Base-by-base conservation (phyloP, 164 flowering plant genomes). In the Tetracentron sinense region DNA sequence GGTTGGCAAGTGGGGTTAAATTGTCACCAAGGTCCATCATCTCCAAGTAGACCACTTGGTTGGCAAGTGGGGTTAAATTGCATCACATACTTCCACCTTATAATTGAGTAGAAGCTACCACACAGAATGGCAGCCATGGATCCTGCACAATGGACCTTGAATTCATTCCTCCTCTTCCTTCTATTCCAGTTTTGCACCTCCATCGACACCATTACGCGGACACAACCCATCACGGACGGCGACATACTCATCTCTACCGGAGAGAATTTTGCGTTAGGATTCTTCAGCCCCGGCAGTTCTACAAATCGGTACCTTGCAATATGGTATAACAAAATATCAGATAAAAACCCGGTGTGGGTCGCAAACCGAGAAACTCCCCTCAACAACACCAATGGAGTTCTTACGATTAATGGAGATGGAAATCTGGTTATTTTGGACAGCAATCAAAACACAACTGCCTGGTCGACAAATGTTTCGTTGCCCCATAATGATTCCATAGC, bases 401-500 rank as follows among this genome's bases (percentile, higher is more conserved):
- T 64, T 0, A 60, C 11, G 10, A 60, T 67, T n/a, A 56, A 28
- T 4, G 17, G 26, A 17, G 50, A 42, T 26, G 64, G 70, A 4
- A 67, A 67, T 53, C 31, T 67, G 14, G 49, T 67, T 5, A 14
- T 67, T 29, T 23, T 42, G 25, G 60, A 69, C 58, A 68, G 68
- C 20, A 11, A 23, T 1, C 16, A 51, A 10, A 58, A 69, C 44
- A 38, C 11, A 14, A 4, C 28, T 42, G 6, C 58, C 16, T 70
- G 73, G 73, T 53, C 65, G 19, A 33, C 73, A 31, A 54, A 54
- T 47, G 22, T 31, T 11, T 47, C 65, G 11, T 17, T 6, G 10
- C 0, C 29, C 25, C 2, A 29, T 1, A 25, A 2, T 25, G 33
- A 26, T 5, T 28, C 68, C 7, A 35, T 6, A 7, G 73, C 60